Evolutionary conservation across 129 eudicot species (phyloP), one percentile per base, ranked within the genome.

Genomic region (Escallonia rubra): DNA sequence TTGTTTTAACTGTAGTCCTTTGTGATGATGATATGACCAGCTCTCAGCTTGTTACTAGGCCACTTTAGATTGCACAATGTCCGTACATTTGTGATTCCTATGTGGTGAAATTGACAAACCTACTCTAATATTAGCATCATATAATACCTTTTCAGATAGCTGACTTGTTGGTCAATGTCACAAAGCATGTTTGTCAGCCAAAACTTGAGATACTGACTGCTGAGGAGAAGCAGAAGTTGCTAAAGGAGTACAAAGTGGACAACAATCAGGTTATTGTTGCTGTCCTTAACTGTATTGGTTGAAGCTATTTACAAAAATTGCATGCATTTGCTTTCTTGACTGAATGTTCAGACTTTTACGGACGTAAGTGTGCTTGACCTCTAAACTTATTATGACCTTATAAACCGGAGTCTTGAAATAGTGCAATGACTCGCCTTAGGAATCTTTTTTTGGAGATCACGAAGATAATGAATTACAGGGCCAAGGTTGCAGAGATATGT

Each of bases 161-260:
- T 63, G 90, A 84, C 23, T 80, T 87, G 80, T 59, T 87, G 57
- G 90, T 72, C 43, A 87, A 84, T 74, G 72, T 87, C 42, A 87
- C 83, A 60, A 84, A 73, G 75, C 95, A 87, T 76, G 72, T 79
- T 68, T 57, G 75, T 53, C 14, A 5, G 68, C 95, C 95, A 74
- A 87, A 79, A 68, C 66, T 65, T 76, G 83, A 78, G 61, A 72
- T 79, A 55, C 66, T 87, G 68, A 76, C 75, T 66, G 40, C 64
- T 62, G 77, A 61, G 71, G 87, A 87, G 79, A 85, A 87, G 77
- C 74, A 81, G 60, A 71, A 68, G 65, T 46, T 84, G 57, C 78
- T 87, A 53, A 71, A 63, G 76, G 74, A 84, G 75, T 69, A 73
- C 48, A 65, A 71, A 51, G 70, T 87, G 69, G 68, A 73, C 41